Base-by-base conservation (phyloP, 352 stramenopile genomes). In the Phytophthora macrochlamydospora region DNA sequence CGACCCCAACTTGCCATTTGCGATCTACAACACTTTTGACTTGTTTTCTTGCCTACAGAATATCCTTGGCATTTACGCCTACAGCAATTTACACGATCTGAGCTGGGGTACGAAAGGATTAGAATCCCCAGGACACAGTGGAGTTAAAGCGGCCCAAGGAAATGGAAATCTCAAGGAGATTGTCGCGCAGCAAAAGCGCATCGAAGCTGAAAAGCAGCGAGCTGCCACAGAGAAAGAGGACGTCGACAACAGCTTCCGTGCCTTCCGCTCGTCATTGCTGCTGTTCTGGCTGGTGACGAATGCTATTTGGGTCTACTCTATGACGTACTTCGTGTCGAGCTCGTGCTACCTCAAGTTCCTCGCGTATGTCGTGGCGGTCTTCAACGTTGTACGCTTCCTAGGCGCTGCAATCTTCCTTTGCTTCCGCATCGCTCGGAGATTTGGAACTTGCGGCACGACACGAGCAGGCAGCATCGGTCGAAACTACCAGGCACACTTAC, bases 31-130 rank as follows among this genome's bases (percentile, higher is more conserved):
- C 18, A 24, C 18, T 24, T 24, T 24, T 24, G 18, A 24, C 18
- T 24, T 24, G 18, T 24, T 24, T 24, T 24, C 18, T 24, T 24
- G 18, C 18, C 18, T 92, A 48, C 76, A 93, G 51, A 93, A 91
- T 67, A 92, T 92, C 57, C 83, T 94, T 42, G 87, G 78, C 38
- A 89, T 93, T 49, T 94, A 91, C 75, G 89, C 81, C 46, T 93
- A 90, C 70, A 92, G 80, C 56, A 91, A 93, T 69, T 63, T 94
- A 49, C 84, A 94, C 45, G 83, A 93, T 52, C 57, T 94, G 53
- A 91, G 80, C 24, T 93, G 86, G 86, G 86, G 86, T 9, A 94
- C 83, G 3, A 90, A 89, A 43, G 85, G 83, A 0, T 55, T 91
- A n/a, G 56, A 62, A 33, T 49, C 56, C 29, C 44, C 44, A 55